Conservation (phyloP, 768 basidiomycete genomes). For the Rhodosporidiobolus odoratus region DNA sequence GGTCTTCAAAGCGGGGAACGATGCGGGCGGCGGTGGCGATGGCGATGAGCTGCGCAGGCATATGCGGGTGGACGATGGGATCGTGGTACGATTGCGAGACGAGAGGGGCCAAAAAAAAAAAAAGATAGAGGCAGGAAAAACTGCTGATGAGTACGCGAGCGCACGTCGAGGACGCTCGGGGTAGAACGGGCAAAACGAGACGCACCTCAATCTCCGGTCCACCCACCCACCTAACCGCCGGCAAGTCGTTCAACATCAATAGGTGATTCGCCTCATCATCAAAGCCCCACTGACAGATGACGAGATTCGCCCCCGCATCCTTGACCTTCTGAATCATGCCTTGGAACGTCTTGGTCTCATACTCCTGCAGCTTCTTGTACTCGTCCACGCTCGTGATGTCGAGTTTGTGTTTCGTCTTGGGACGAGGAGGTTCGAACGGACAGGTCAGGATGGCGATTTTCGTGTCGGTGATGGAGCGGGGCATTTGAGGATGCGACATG, state of each 20-base stretch:
- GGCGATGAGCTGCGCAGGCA: slow-evolving; percentile 82
- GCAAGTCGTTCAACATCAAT: slow-evolving; percentile 94
- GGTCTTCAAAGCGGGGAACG: slow-evolving; percentile 95
- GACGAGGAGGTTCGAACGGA: slow-evolving; percentile 96
- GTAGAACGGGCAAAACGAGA: not conserved
- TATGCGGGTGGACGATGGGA: too few relatives aligned
- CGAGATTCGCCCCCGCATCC: slow-evolving; percentile 92
- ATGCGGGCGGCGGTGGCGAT: slow-evolving; percentile 98
- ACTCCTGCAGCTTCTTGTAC: slow-evolving; percentile 86
- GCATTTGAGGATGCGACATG: slow-evolving; percentile 99
- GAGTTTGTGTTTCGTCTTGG: slow-evolving; percentile 98
- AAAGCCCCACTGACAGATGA: slow-evolving; percentile 99
- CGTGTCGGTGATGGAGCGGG: slow-evolving; percentile 76
- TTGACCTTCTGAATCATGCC: slow-evolving; percentile 97
- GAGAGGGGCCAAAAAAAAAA: not conserved
- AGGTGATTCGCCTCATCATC: slow-evolving; percentile 99
- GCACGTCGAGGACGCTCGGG: too few relatives aligned
- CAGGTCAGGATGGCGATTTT: slow-evolving; percentile 94
- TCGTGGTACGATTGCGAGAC: too few relatives aligned
- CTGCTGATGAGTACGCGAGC: not conserved
- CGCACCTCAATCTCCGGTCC: slow-evolving; percentile 95
- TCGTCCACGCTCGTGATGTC: slow-evolving; percentile 96
- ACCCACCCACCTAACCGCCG: slow-evolving; percentile 97
- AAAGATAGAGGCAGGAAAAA: not conserved
- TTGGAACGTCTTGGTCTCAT: slow-evolving; percentile 92